Conservation (phyloP, 179 eudicot genomes). For the Amaranthus tricolor region DNA sequence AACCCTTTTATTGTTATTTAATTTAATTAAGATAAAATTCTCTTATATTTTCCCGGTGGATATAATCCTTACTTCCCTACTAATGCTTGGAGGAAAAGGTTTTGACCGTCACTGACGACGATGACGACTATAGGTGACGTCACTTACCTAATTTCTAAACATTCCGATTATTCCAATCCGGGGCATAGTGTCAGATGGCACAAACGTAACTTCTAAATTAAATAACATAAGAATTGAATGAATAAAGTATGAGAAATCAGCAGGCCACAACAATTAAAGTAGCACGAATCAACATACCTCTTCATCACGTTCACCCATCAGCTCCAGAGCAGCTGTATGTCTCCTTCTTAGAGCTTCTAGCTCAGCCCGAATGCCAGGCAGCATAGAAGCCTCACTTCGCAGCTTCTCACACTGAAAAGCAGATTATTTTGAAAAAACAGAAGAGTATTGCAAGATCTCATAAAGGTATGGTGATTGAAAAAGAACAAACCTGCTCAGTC, state of each 20-base stretch:
- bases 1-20: too few relatives aligned
- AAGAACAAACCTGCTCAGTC: slow-evolving; percentile 65
- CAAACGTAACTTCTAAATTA: too few relatives aligned
- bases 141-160: background rate
- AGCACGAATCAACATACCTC: slow-evolving; percentile 53
- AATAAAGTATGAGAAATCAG: background rate
- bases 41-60: too few relatives aligned
- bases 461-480: slow-evolving; percentile 1
- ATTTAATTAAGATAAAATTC: too few relatives aligned
- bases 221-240: too few relatives aligned
- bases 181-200: background rate
- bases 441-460: background rate
- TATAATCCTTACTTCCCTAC: too few relatives aligned
- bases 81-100: too few relatives aligned
- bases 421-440: background rate
- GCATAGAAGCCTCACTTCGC: slow-evolving; percentile 62
- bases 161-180: background rate
- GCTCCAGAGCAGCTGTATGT: slow-evolving; percentile 96
- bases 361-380: slow-evolving; percentile 90
- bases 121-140: too few relatives aligned
- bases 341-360: slow-evolving; percentile 85
- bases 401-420: slow-evolving; percentile 78
- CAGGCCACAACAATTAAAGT: background rate
- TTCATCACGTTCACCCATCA: slow-evolving; percentile 99
- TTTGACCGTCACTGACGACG: too few relatives aligned